Conservation (phyloP, 2,329 filamentous ascomycete species). For the Chaetomiaceae sp. region DNA sequence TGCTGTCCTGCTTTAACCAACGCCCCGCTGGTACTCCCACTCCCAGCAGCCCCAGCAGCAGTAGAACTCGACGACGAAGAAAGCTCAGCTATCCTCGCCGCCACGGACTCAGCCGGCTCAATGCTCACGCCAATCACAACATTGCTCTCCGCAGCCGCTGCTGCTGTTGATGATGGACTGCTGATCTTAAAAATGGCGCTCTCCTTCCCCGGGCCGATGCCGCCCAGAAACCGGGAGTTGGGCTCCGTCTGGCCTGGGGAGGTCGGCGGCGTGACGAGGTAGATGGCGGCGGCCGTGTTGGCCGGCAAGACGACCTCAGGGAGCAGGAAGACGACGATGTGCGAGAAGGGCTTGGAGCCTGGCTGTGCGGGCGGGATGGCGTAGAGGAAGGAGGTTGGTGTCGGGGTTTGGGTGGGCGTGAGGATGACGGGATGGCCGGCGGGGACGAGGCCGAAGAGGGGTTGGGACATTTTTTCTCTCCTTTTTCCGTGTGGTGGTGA, state of each 20-base stretch:
- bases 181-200: conserved; percentile 83
- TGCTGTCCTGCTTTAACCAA: conserved; percentile 27
- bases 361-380: conserved; percentile 38
- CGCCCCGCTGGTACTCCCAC: conserved; percentile 21
- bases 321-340: conserved; percentile 85
- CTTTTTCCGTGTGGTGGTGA: conserved; percentile 11
- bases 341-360: conserved; percentile 56
- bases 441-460: conserved; percentile 56
- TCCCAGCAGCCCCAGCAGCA: conserved; percentile 24
- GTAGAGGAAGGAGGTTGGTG: conserved; percentile 54
- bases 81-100: conserved; percentile 61
- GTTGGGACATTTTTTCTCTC: conserved; percentile 34
- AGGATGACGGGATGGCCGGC: conserved; percentile 56
- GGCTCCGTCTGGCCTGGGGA: conserved; percentile 38
- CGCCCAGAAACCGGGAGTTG: conserved; percentile 81
- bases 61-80: conserved; percentile 36
- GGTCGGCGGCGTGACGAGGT: conserved; percentile 59
- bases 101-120: conserved; percentile 70
- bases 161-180: not conserved
- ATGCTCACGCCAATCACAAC: conserved; percentile 78
- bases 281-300: conserved; percentile 81
- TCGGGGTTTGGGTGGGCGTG: conserved; percentile 48
- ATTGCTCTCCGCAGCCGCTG: conserved; percentile 28
- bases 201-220: conserved; percentile 83
- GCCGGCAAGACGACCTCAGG: conserved; percentile 70